Evolutionary conservation across 2,329 filamentous ascomycete species (phyloP), one percentile per base, ranked within the genome.

Genomic region (Chlorencoelia australis): DNA sequence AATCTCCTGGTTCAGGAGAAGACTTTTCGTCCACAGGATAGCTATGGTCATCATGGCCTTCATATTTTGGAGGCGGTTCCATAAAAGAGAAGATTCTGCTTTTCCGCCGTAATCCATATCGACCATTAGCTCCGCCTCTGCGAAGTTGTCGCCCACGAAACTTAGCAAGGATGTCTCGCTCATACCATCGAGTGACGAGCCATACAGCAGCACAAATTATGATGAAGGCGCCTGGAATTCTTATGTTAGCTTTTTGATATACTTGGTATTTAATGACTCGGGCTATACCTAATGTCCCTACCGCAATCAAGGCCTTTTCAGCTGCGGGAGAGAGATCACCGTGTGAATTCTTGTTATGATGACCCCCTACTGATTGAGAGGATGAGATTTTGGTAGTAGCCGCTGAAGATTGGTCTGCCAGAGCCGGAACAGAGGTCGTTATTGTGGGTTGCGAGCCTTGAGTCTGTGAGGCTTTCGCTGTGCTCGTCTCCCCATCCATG

Each of bases 251-350:
- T 11, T 5, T 4, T 24, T 10, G 14, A 15, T 15, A 33, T 7
- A 17, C 18, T 5, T 8, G 13, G 9, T 11, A 24, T 25, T 25
- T 9, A 17, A 13, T n/a, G 14, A 14, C 2, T 28, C n/a, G n/a
- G n/a, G n/a, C 46, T 35, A 10, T 48, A 55, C 53, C 52, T 28
- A 56, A 52, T 24, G 49, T 40, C 30, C 49, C 54, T 22, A 38
- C 37, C 22, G 48, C 47, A 35, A 57, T 50, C 21, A 56, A 28
- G 19, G 53, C 35, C 20, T 50, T 44, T 37, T 56, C 44, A 4
- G 47, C 45, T 20, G 40, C 31, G 6, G 47, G 45, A 20, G 46
- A 48, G 10, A 57, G 14, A 15, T 33, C 33, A 19, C 27, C 24
- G 21, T 46, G 24, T 5, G 24, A n/a, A 4, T 29, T 13, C n/a